Conservation (phyloP, 2,329 filamentous ascomycete species). For the Cercospora canescens region DNA sequence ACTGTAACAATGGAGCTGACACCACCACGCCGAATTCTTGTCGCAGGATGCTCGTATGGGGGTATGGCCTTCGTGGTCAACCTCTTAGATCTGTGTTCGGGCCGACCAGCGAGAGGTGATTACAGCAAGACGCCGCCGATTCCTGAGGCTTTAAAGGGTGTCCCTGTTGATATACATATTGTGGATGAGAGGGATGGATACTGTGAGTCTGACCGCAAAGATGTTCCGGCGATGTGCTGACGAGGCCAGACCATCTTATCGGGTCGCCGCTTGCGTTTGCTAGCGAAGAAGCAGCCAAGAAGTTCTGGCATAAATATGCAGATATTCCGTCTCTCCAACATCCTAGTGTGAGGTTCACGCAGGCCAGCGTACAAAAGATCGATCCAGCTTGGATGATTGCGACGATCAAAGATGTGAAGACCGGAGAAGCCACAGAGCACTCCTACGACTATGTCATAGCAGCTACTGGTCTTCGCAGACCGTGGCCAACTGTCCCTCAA, state of each 20-base stretch:
- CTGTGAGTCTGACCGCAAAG: slow-evolving; percentile 50
- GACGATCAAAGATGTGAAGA: slow-evolving; percentile 47
- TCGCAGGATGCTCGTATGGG: slow-evolving; percentile 20
- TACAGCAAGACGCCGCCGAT: slow-evolving; percentile 13
- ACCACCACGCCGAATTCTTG: slow-evolving; percentile 8
- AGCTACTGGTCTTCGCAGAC: slow-evolving; percentile 67
- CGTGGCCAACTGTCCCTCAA: slow-evolving; percentile 73
- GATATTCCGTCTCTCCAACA: slow-evolving; percentile 67
- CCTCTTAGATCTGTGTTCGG: slow-evolving; percentile 17
- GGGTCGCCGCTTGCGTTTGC: slow-evolving; percentile 72
- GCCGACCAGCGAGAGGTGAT: slow-evolving; percentile 10
- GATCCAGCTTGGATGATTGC: slow-evolving; percentile 63
- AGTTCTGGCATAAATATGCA: slow-evolving; percentile 69
- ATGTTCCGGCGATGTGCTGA: not conserved
- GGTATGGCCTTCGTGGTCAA: slow-evolving; percentile 20
- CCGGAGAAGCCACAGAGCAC: slow-evolving; percentile 30
- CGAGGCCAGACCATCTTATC: slow-evolving; percentile 66
- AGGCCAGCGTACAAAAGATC: slow-evolving; percentile 63
- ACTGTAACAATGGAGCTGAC: not conserved
- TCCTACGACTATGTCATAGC: slow-evolving; percentile 75
- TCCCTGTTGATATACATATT: slow-evolving; percentile 67
- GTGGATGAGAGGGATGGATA: slow-evolving; percentile 82
- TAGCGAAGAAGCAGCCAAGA: slow-evolving; percentile 61
- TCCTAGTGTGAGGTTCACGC: slow-evolving; percentile 63
- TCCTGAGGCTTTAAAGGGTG: slow-evolving; percentile 16